Evolutionary conservation across 176 grass and related monocot species (phyloP).

Genomic region (Chloris gayana): DNA sequence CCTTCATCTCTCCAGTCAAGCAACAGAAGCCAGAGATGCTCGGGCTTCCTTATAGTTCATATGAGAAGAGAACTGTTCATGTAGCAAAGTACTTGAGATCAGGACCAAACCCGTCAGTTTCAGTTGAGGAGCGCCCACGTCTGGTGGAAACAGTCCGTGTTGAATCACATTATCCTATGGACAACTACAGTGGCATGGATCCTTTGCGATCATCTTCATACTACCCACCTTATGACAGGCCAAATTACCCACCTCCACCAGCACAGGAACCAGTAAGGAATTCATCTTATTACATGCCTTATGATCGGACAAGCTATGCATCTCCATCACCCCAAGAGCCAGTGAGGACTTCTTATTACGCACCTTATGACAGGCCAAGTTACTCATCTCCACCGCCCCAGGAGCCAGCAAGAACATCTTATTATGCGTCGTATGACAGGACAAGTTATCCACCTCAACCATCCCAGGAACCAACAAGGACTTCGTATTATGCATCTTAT

Average conservation of each 20-base stretch:
- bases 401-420: too few relatives aligned
- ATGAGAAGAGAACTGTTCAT: constrained; percentile 71
- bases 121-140: constrained; percentile 70
- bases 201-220: constrained; percentile 54
- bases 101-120: constrained; percentile 70
- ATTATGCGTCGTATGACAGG: too few relatives aligned
- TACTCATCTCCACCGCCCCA: constrained; percentile 1
- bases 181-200: constrained; percentile 50
- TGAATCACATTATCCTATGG: constrained; percentile 68
- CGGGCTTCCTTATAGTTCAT: constrained; percentile 59
- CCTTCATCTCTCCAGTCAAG: constrained; percentile 64
- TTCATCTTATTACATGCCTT: constrained; percentile 43
- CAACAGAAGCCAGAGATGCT: constrained; percentile 64
- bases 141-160: constrained; percentile 62
- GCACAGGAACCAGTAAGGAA: constrained; percentile 65
- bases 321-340: constrained; percentile 60
- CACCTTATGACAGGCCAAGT: constrained; percentile 52
- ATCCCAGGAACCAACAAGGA: constrained; percentile 69
- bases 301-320: constrained; percentile 48
- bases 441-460: constrained; percentile 43
- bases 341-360: constrained; percentile 57
- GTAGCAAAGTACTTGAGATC: constrained; percentile 73
- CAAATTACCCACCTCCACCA: constrained; percentile 50
- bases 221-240: constrained; percentile 52
- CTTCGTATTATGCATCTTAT: constrained; percentile 50